Base-by-base conservation (phyloP, 495 filamentous ascomycete species). In the Viridothelium virens region DNA sequence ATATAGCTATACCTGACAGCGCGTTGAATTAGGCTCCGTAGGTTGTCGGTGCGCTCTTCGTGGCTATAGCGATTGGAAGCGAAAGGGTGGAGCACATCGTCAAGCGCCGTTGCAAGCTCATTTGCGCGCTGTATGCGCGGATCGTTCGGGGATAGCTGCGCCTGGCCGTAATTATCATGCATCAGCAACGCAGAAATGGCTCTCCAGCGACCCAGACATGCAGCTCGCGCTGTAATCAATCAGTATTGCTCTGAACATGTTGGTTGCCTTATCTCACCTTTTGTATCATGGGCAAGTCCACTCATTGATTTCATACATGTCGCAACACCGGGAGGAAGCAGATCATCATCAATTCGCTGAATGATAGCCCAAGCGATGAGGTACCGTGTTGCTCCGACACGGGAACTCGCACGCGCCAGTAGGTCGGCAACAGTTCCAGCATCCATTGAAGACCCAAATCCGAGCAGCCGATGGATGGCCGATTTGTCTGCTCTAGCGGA, bases 1-100 rank as follows among this genome's bases (percentile, higher is more conserved):
- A 73, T 66, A 67, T 74, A 79, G 36, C 70, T 76, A 69, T 76
- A 77, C 31, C 66, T 64, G 18, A 74, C 76, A 0, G 70, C 73
- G 2, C 76, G 69, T 56, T 72, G 73, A 37, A 77, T 66, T 18
- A 79, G 72, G 63, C 73, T 75, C 39, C 73, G 70, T 38, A 79
- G 59, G 46, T 79, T 77, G 12, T 67, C 67, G 4, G 33, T 63
- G 33, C 76, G 69, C 56, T 71, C 63, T 6, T 62, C 64, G 18
- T 68, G 66, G 41, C 70, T 68, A 14, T 68, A 64, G 9, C 65
- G 70, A 44, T 65, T 65, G 36, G 67, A 67, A 2, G 69, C 63
- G 59, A 72, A 75, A 34, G 72, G 70, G 18, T 50, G 66, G 11
- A 77, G 71, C 38, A 78, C 65, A 4, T 64, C 46, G 1, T 76